A percentile compares a stretch with the other conserved stretches of the same genome.
Evolutionary conservation across 2,329 filamentous ascomycete genomes (phyloP).

Genomic region (Chrysosporium keratinophilum): DNA sequence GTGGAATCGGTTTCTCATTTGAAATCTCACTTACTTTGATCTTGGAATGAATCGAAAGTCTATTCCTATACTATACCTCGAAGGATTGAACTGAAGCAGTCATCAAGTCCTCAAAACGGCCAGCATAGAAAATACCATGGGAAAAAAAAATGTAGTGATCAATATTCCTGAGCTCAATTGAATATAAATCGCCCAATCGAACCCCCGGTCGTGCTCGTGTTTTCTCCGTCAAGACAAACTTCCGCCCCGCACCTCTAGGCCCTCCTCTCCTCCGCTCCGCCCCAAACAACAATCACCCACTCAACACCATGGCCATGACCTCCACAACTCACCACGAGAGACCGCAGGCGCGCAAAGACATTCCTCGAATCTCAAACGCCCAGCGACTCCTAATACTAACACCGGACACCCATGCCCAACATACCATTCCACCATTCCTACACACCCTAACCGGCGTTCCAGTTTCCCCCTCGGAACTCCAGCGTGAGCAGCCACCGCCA

Average conservation of each 20-base stretch:
- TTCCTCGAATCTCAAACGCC: slow-evolving; percentile 29
- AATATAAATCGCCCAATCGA: too few species aligned
- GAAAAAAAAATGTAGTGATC: too few species aligned
- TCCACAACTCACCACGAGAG: slow-evolving; percentile 11
- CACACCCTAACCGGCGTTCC: slow-evolving; percentile 29
- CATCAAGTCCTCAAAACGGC: too few species aligned
- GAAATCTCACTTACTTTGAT: too few species aligned
- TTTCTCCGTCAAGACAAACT: background rate
- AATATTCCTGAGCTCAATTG: too few species aligned
- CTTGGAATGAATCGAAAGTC: too few species aligned
- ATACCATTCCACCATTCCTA: slow-evolving; percentile 31
- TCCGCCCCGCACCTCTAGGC: slow-evolving; percentile 2
- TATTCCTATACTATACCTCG: too few species aligned
- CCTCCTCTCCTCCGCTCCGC: slow-evolving; percentile 1
- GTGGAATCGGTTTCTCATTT: too few species aligned
- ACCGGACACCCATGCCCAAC: slow-evolving; percentile 27
- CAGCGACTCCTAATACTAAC: slow-evolving; percentile 35
- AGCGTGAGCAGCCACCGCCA: background rate
- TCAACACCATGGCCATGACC: background rate
- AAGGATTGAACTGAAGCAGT: too few species aligned
- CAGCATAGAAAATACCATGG: too few species aligned
- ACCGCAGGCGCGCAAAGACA: slow-evolving; percentile 7
- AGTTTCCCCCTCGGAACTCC: slow-evolving; percentile 18
- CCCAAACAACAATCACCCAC: background rate
- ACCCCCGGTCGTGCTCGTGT: background rate